Evolutionary conservation across 352 stramenopile genomes (phyloP).

Genomic region (Peronosclerospora sorghi): DNA sequence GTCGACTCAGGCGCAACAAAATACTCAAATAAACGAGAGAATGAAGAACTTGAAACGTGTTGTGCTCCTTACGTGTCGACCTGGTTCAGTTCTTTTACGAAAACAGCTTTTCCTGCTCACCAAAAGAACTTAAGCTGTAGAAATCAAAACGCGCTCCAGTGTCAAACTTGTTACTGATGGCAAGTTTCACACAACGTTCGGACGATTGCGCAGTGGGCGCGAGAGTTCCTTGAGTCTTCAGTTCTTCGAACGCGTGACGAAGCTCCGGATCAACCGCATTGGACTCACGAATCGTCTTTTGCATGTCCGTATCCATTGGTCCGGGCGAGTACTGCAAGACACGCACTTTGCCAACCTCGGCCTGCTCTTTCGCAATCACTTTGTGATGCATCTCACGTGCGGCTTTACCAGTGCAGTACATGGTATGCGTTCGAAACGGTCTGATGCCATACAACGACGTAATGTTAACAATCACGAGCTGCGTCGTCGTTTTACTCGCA

Average conservation of each 20-base stretch:
- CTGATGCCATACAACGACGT: constrained; percentile 77
- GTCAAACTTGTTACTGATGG: constrained; percentile 36
- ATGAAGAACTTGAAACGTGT: too few species aligned
- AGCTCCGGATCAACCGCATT: constrained; percentile 27
- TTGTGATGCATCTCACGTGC: constrained; percentile 81
- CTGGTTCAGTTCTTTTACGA: too few species aligned
- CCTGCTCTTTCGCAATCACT: constrained; percentile 59
- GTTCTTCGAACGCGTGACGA: constrained; percentile 29
- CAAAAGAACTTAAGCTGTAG: constrained; percentile 33
- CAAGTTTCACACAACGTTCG: constrained; percentile 41
- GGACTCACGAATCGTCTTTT: constrained; percentile 49
- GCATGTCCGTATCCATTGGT: constrained; percentile 84
- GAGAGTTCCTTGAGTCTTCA: constrained; percentile 46
- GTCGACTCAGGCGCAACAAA: too few species aligned
- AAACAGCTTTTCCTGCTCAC: background rate
- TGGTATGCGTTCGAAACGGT: constrained; percentile 62
- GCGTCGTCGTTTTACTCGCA: constrained; percentile 1
- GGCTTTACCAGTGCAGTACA: constrained; percentile 81
- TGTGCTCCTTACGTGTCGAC: too few species aligned
- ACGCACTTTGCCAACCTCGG: constrained; percentile 18
- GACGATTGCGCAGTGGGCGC: constrained; percentile 47
- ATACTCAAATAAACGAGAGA: too few species aligned
- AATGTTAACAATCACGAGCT: constrained; percentile 47
- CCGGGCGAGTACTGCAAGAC: constrained; percentile 82
- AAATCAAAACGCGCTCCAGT: constrained; percentile 74